phyloP scores from a whole-genome alignment of 495 filamentous ascomycete species.

The Stereocaulon alpinum region DNA sequence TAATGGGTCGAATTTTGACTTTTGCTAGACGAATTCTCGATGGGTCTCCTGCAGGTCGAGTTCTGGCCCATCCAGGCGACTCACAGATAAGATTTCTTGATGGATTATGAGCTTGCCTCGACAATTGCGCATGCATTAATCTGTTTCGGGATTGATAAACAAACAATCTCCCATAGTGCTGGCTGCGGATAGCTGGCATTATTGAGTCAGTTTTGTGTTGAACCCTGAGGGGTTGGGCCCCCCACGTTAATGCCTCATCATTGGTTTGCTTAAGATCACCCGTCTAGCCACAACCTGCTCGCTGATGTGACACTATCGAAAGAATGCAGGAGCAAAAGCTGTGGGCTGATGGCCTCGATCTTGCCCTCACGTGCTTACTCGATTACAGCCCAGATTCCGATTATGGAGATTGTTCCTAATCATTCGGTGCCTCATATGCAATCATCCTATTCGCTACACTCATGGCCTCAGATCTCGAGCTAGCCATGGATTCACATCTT shows the following conservation, averaged over 20 bases:
- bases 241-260: slow-evolving; percentile 10
- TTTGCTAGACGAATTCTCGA: neutral
- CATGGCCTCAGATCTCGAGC: no score
- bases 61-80: no score
- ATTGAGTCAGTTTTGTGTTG: neutral
- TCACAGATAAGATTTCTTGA: no score
- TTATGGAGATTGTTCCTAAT: neutral
- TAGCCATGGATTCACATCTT: neutral
- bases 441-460: neutral
- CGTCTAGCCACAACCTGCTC: neutral
- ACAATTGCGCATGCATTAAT: no score
- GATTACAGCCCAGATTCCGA: neutral
- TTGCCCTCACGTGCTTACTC: neutral
- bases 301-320: slow-evolving; percentile 5
- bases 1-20: neutral
- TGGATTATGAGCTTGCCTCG: no score
- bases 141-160: no score
- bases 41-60: no score
- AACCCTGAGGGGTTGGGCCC: neutral
- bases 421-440: neutral
- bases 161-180: no score
- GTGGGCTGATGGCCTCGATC: neutral
- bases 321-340: neutral
- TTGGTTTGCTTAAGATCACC: slow-evolving; percentile 9
- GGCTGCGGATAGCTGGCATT: no score